phyloP scores from a whole-genome alignment of 179 eudicot genomes.

The Carnegiea gigantea region DNA sequence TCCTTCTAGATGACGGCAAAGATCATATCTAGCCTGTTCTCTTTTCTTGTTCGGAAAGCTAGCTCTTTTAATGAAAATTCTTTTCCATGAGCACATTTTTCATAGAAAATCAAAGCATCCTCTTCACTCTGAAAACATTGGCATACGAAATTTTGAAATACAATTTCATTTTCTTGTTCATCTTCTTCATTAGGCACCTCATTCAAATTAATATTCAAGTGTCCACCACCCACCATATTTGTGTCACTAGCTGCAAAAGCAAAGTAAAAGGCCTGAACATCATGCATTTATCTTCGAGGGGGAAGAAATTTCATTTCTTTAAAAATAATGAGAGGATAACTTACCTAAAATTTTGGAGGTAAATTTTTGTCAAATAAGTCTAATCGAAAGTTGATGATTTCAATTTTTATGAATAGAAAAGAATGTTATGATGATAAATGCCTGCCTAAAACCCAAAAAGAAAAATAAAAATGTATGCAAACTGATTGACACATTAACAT shows the following conservation, averaged over 20 bases:
- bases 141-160: not conserved
- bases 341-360: too few relatives aligned
- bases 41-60: not conserved
- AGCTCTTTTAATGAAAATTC: not conserved
- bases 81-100: not conserved
- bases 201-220: not conserved
- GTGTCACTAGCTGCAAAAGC: not conserved
- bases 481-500: too few relatives aligned
- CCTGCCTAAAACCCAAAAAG: too few relatives aligned
- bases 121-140: not conserved
- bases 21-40: not conserved
- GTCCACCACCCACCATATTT: not conserved
- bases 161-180: not conserved
- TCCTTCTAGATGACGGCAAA: conserved; percentile 7
- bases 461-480: too few relatives aligned
- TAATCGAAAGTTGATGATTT: too few relatives aligned
- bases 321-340: too few relatives aligned
- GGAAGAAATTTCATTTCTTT: too few relatives aligned
- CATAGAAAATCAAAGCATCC: not conserved
- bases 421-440: too few relatives aligned
- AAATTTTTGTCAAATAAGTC: too few relatives aligned
- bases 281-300: too few relatives aligned
- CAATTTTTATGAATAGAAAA: too few relatives aligned
- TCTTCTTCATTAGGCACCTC: not conserved
- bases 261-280: too few relatives aligned